Base-by-base conservation (phyloP, 2,329 filamentous ascomycete species). In the Plectosphaerella sp. region DNA sequence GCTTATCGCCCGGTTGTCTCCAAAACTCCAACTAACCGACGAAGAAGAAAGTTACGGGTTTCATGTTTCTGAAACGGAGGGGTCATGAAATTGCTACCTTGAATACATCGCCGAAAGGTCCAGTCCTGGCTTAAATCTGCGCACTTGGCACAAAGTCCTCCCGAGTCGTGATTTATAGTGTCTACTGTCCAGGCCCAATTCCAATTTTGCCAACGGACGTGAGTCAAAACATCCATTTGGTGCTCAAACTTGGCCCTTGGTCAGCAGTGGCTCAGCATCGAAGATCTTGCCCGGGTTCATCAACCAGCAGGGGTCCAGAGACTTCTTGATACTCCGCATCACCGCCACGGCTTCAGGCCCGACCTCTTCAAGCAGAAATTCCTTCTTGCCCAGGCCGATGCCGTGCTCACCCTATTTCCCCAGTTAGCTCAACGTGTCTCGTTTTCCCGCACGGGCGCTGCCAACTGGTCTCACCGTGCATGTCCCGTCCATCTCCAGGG, bases 401-500 rank as follows among this genome's bases (percentile, higher is more conserved):
- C 88, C 88, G 67, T 96, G 91, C 68, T 96, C 91, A 25, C 91
- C 91, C 37, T 41, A 7, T 41, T 41, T 14, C n/a, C 5, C 37
- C 15, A 9, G n/a, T 41, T 16, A 16, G 37, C 37, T 41, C 4
- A 5, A 4, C n/a, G 37, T 22, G 3, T 22, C 22, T 22, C 22
- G 22, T 22, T 22, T n/a, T n/a, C n/a, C n/a, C 22, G 22, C 22
- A 3, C 15, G 16, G 37, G 37, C 15, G n/a, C 18, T 12, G 35
- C 3, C 4, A 7, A 4, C 37, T 41, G 12, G n/a, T 14, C 37
- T 41, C 18, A 41, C 37, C 1, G 91, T 95, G 67, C 89, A 94
- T 7, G 91, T 96, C 1, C 92, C 91, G 54, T 96, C 92, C 91
- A 97, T 96, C 58, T 93, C 89, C 20, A 97, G 70, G 2, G 91